Percentiles rank a stretch among this genome's conserved stretches.
Evolutionary conservation across 306 rosid species (phyloP).

Genomic region (Abrus pulchellus): DNA sequence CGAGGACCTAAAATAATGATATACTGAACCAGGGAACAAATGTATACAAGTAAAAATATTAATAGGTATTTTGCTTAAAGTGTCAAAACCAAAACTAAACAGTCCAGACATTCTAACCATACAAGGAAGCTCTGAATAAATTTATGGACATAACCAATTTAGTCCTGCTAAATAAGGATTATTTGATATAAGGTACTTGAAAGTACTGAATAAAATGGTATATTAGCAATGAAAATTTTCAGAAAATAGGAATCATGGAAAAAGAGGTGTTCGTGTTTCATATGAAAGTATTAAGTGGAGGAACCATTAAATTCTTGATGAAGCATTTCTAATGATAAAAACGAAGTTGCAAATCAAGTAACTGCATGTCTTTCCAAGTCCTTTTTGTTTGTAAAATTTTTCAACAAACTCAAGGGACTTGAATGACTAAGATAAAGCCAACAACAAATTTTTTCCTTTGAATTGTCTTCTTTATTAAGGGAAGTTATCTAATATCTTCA

Average conservation of each 20-base stretch:
- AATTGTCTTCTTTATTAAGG: too few species aligned
- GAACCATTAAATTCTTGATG: neutral
- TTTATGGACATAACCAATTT: conserved; percentile 12
- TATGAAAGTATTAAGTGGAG: neutral
- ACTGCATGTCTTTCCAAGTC: too few species aligned
- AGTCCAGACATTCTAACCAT: conserved; percentile 18
- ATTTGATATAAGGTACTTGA: conserved; percentile 9
- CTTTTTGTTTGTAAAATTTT: too few species aligned
- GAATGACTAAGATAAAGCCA: too few species aligned
- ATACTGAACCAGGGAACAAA: conserved; percentile 61
- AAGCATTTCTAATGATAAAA: too few species aligned
- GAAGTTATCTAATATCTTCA: too few species aligned
- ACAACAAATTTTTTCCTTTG: too few species aligned
- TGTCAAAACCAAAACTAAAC: neutral
- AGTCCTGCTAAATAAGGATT: conserved; percentile 17
- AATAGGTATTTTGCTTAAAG: neutral
- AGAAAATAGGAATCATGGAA: conserved; percentile 2
- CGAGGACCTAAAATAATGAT: conserved; percentile 56
- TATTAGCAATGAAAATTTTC: neutral
- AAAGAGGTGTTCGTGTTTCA: neutral
- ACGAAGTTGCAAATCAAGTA: too few species aligned
- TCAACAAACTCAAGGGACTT: too few species aligned
- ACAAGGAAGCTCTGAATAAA: neutral
- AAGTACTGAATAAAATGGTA: conserved; percentile 24
- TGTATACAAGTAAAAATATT: neutral